A percentile compares a stretch with the other conserved stretches of the same genome.
These are phyloP conservation scores for Mesembryanthemum crystallinum DNA, from an alignment of 148 eudicot species.

Conservation along the genomic window DNA sequence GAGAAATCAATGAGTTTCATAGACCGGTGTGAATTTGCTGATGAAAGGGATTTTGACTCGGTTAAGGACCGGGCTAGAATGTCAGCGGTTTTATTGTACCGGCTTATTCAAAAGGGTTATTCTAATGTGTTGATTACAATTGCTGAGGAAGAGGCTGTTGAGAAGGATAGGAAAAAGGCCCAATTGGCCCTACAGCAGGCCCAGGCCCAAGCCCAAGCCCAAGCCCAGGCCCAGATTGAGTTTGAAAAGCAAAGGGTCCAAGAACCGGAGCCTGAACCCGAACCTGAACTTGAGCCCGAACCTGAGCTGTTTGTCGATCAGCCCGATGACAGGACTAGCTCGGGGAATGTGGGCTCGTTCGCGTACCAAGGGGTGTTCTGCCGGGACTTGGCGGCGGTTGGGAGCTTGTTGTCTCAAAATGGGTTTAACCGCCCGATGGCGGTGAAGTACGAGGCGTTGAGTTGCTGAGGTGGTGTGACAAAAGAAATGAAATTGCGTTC, in stretches of 20 bases:
- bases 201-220: constrained; percentile 28
- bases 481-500: background rate
- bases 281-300: constrained; percentile 1
- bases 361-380: constrained; percentile 84
- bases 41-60: constrained; percentile 58
- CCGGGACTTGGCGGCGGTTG: constrained; percentile 79
- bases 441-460: constrained; percentile 85
- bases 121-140: constrained; percentile 43
- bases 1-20: constrained; percentile 65
- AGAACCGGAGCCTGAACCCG: background rate
- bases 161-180: constrained; percentile 56
- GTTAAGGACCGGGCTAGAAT: constrained; percentile 64
- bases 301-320: constrained; percentile 15
- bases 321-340: constrained; percentile 16
- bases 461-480: constrained; percentile 41
- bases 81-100: constrained; percentile 61
- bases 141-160: constrained; percentile 54
- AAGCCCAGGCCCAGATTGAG: constrained; percentile 15
- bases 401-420: constrained; percentile 69
- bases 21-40: constrained; percentile 75
- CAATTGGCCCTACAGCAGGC: constrained; percentile 46
- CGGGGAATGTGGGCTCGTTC: constrained; percentile 14
- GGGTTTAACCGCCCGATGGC: constrained; percentile 74
- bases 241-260: background rate
- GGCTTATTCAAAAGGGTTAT: constrained; percentile 77